A percentile compares a stretch with the other conserved stretches of the same genome.
Evolutionary conservation across 306 rosid species (phyloP).

Genomic region (Fragaria ananassa): DNA sequence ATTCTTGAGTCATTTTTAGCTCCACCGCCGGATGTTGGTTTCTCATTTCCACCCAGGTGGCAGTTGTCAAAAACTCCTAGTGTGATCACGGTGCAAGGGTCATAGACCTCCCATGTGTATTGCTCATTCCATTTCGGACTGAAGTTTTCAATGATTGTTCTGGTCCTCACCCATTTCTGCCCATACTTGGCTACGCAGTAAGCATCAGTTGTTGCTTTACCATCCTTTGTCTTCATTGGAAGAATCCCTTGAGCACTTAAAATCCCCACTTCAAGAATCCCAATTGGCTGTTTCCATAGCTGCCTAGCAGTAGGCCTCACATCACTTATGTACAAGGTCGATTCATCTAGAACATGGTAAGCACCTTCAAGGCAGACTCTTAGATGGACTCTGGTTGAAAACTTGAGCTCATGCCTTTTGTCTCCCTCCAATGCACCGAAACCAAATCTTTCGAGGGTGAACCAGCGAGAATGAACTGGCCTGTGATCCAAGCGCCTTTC

Average conservation of each 20-base stretch:
- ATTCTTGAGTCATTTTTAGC: constrained; percentile 49
- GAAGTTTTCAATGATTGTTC: constrained; percentile 55
- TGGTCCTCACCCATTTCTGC: constrained; percentile 81
- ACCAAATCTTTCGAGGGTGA: constrained; percentile 62
- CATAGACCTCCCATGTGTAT: constrained; percentile 66
- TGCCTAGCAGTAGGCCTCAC: constrained; percentile 73
- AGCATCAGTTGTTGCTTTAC: constrained; percentile 54
- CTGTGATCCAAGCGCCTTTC: constrained; percentile 75
- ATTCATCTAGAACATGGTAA: constrained; percentile 81
- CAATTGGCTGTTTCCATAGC: constrained; percentile 81
- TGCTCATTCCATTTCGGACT: constrained; percentile 70
- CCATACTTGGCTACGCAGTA: constrained; percentile 83
- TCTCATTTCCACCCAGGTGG: constrained; percentile 54
- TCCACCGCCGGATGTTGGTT: constrained; percentile 36
- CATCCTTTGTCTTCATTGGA: constrained; percentile 65
- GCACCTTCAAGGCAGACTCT: constrained; percentile 82
- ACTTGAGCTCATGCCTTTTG: constrained; percentile 58
- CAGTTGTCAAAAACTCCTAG: constrained; percentile 76
- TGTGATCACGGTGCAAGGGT: constrained; percentile 66
- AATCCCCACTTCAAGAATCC: constrained; percentile 85
- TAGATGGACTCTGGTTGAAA: constrained; percentile 54
- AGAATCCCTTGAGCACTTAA: constrained; percentile 76
- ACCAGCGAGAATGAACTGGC: constrained; percentile 60
- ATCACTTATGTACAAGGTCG: constrained; percentile 74
- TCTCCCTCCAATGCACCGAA: constrained; percentile 72